Base-by-base conservation (phyloP, 1,284 basidiomycete genomes). In the Wolfiporia cocos region DNA sequence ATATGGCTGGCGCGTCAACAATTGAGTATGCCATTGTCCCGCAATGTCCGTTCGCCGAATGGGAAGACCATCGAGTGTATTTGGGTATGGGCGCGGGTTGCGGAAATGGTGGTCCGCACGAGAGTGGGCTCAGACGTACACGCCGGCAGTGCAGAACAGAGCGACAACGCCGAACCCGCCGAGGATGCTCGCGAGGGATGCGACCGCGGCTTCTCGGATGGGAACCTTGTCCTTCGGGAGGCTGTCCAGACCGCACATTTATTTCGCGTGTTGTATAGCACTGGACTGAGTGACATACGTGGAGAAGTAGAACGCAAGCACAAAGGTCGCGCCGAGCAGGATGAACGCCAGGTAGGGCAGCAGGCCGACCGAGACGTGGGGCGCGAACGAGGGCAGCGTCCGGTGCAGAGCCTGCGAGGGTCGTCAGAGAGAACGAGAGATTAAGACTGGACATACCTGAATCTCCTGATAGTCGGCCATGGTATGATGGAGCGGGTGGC, bases 91-190 rank as follows among this genome's bases (percentile, higher is more conserved):
- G n/a, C n/a, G n/a, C n/a, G n/a, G n/a, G n/a, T n/a, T n/a, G n/a
- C n/a, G n/a, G n/a, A n/a, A n/a, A n/a, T n/a, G n/a, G n/a, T n/a
- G n/a, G n/a, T n/a, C n/a, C n/a, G n/a, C n/a, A n/a, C n/a, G n/a
- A n/a, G n/a, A 12, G 11, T 42, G 21, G 41, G 43, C 37, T 63
- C 81, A 93, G 55, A 92, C 81, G 69, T 92, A 85, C 47, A 94
- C 91, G 42, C 91, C 91, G 43, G 76, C 83, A 28, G 78, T 81
- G 69, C 87, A 91, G 66, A 92, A 93, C 44, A 93, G 74, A 33
- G 89, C 84, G 36, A 93, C 87, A 48, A 90, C 76, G 45, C 91
- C 91, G 51, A 89, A 85, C 14, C 91, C 90, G 28, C 82, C 86
- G 26, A 93, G 77, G 31, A 78, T 51, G 59, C 88, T 91, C 18